A percentile compares a stretch with the other conserved stretches of the same genome.
Conservation (phyloP, 129 eudicot species). For the Ambrosia artemisiifolia region DNA sequence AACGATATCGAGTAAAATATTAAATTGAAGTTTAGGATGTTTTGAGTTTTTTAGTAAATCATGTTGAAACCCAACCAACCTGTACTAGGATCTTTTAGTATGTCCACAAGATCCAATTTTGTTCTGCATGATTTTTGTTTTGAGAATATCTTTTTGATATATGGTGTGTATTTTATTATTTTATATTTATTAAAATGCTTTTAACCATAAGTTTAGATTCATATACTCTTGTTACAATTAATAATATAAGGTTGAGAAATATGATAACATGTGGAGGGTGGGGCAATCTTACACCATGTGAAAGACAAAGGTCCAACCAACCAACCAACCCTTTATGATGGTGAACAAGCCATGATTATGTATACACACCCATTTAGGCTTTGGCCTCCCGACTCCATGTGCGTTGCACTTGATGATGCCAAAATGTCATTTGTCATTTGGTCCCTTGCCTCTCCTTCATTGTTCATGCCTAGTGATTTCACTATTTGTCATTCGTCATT, state of each 20-base stretch:
- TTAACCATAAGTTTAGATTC: slow-evolving; percentile 1
- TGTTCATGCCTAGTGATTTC: not conserved
- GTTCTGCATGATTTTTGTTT: not conserved
- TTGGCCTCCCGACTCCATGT: slow-evolving; percentile 20
- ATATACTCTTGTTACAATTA: not conserved
- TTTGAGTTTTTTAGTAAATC: not conserved
- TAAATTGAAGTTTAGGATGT: not conserved
- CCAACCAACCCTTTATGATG: slow-evolving; percentile 20
- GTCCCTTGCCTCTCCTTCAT: slow-evolving; percentile 18
- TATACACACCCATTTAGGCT: slow-evolving; percentile 23
- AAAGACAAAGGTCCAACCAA: slow-evolving; percentile 32
- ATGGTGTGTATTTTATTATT: not conserved
- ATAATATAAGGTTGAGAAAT: not conserved
- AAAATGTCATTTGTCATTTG: slow-evolving; percentile 24
- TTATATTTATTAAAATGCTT: not conserved
- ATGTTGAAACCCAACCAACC: not conserved
- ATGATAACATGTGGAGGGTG: slow-evolving; percentile 1
- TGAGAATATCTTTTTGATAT: not conserved
- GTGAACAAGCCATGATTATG: slow-evolving; percentile 26
- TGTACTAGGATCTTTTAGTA: not conserved
- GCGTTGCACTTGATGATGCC: slow-evolving; percentile 36
- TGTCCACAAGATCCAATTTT: not conserved
- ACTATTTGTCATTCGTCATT: not conserved
- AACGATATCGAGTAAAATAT: not conserved
- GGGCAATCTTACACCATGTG: slow-evolving; percentile 28